Percentiles rank a stretch among this genome's conserved stretches.
Evolutionary conservation across 257 asterid species (phyloP).

Genomic region (Salvia miltiorrhiza): DNA sequence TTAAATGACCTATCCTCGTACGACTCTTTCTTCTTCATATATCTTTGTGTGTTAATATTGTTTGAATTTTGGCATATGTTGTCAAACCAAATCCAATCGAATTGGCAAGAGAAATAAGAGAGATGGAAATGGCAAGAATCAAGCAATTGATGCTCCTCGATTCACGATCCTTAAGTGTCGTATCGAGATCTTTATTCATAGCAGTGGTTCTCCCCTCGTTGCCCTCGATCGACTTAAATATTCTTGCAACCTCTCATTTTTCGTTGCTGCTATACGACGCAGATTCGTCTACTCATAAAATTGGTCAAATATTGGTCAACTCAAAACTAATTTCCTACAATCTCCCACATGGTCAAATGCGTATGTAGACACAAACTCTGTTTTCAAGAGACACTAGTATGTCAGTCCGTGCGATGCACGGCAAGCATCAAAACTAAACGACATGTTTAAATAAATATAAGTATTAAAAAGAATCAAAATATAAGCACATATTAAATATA

Average conservation of each 20-base stretch:
- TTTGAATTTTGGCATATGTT: background rate
- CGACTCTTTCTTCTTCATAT: background rate
- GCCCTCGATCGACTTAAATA: constrained; percentile 36
- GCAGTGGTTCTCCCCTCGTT: constrained; percentile 45
- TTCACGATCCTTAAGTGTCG: constrained; percentile 45
- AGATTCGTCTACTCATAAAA: constrained; percentile 15
- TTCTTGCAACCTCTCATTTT: constrained; percentile 31
- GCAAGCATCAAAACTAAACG: too few species aligned
- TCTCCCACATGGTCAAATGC: too few species aligned
- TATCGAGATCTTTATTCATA: constrained; percentile 57
- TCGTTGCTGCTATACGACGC: constrained; percentile 2
- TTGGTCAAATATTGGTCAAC: too few species aligned
- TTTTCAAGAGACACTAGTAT: too few species aligned
- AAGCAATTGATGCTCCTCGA: constrained; percentile 57
- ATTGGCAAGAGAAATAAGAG: constrained; percentile 2
- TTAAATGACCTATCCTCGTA: too few species aligned
- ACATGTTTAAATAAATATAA: too few species aligned
- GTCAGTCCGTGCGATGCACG: too few species aligned
- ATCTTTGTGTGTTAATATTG: background rate
- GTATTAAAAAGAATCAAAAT: too few species aligned
- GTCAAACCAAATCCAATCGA: constrained; percentile 13
- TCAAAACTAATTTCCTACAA: too few species aligned
- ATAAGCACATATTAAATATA: too few species aligned
- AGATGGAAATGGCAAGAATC: constrained; percentile 71
- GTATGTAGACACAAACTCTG: too few species aligned